A percentile compares a stretch with the other conserved stretches of the same genome.
Conservation (phyloP, 805 yeast genomes). For the Clavispora phyllophila region DNA sequence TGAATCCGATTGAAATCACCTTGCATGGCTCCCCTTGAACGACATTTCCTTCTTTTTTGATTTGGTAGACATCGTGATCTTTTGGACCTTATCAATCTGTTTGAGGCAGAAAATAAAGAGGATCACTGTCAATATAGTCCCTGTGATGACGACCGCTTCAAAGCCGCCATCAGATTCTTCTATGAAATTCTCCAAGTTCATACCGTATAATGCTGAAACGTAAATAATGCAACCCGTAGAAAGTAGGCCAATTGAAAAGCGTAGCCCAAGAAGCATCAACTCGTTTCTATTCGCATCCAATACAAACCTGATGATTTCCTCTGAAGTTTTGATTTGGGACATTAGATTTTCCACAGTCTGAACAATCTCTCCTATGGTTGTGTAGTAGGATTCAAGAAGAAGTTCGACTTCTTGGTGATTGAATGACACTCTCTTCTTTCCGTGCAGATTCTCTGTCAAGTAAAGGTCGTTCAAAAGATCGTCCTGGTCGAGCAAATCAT, state of each 20-base stretch:
- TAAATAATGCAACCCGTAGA: constrained; percentile 79
- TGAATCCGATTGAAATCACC: neutral
- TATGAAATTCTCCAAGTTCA: constrained; percentile 89
- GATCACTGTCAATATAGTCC: constrained; percentile 38
- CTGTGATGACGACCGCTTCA: constrained; percentile 34
- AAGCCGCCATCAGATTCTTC: constrained; percentile 80
- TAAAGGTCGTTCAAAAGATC: constrained; percentile 81
- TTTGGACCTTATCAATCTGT: constrained; percentile 61
- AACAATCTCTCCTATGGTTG: constrained; percentile 89
- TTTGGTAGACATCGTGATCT: constrained; percentile 55
- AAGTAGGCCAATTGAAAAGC: constrained; percentile 77
- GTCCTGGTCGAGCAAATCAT: constrained; percentile 82
- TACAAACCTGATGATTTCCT: constrained; percentile 89
- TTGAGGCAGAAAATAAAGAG: constrained; percentile 53
- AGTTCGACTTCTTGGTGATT: constrained; percentile 88
- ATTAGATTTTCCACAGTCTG: constrained; percentile 76
- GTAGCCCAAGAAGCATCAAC: constrained; percentile 79
- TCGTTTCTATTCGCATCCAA: constrained; percentile 92
- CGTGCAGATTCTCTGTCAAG: constrained; percentile 56
- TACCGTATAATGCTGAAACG: constrained; percentile 85
- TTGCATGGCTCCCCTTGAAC: neutral
- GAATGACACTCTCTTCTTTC: constrained; percentile 41
- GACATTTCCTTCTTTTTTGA: neutral
- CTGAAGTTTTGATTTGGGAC: constrained; percentile 86
- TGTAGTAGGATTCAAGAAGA: constrained; percentile 83